Percentiles rank a stretch among this genome's conserved stretches.
Conservation (phyloP, 768 basidiomycete genomes). For the Tulasnella sp. region DNA sequence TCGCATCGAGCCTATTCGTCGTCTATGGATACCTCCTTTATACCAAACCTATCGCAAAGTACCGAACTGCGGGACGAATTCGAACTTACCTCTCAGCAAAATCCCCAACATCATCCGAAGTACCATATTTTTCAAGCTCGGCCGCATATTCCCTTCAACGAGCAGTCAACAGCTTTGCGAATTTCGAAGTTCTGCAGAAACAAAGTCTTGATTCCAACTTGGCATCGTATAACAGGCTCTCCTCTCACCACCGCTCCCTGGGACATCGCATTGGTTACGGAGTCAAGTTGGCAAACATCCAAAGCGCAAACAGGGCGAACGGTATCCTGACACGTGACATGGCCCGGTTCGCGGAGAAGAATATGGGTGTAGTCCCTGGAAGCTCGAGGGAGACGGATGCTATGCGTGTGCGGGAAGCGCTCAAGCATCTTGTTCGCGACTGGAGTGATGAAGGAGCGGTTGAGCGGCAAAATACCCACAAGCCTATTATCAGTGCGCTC, state of each 20-base stretch:
- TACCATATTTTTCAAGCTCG: constrained; percentile 23
- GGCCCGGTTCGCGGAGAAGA: constrained; percentile 17
- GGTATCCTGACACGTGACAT: constrained; percentile 7
- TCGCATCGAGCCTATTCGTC: constrained; percentile 15
- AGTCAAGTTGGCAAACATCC: constrained; percentile 9
- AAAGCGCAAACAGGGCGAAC: constrained; percentile 13
- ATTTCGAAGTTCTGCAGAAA: constrained; percentile 4
- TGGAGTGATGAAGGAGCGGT: constrained; percentile 58
- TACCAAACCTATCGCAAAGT: constrained; percentile 8
- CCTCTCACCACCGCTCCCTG: neutral
- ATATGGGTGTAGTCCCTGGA: neutral
- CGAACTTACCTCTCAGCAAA: neutral
- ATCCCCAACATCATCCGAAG: neutral
- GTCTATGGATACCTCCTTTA: constrained; percentile 11
- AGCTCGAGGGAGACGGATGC: constrained; percentile 41
- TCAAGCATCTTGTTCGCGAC: constrained; percentile 69
- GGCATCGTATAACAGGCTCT: constrained; percentile 14
- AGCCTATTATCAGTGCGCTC: constrained; percentile 54
- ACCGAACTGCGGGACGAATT: constrained; percentile 17
- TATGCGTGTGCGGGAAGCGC: constrained; percentile 52
- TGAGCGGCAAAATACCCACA: constrained; percentile 56
- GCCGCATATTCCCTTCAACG: constrained; percentile 25
- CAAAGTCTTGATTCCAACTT: neutral
- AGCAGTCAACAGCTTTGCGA: constrained; percentile 24
- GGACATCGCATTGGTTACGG: constrained; percentile 19